A percentile compares a stretch with the other conserved stretches of the same genome.
phyloP scores from a whole-genome alignment of 1,284 basidiomycete species.

The Papiliotrema nemorosa region DNA sequence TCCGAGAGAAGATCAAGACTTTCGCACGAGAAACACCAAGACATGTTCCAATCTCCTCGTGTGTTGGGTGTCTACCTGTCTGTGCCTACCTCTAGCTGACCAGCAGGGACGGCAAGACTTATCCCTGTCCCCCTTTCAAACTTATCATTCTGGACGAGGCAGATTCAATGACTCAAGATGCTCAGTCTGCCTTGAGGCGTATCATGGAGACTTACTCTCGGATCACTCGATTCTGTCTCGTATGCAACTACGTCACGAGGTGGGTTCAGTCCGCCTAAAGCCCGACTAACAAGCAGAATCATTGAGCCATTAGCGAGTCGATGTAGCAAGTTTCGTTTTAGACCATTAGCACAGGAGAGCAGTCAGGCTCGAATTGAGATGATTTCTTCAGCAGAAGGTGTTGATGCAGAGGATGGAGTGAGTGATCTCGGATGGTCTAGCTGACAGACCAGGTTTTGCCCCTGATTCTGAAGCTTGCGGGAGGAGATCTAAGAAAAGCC shows the following conservation, averaged over 20 bases:
- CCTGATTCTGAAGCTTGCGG: conserved; percentile 56
- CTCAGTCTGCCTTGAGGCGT: conserved; percentile 87
- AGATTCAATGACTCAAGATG: conserved; percentile 99
- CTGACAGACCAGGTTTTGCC: conserved; percentile 35
- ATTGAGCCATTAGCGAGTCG: conserved; percentile 98
- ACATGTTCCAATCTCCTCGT: conserved; percentile 64
- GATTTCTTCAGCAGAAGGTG: conserved; percentile 64
- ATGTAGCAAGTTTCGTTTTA: conserved; percentile 98
- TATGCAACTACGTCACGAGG: conserved; percentile 99
- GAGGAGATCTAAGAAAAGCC: conserved; percentile 93
- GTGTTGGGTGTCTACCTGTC: conserved; percentile 17
- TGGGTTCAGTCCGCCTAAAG: conserved; percentile 44
- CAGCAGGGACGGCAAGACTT: conserved; percentile 66
- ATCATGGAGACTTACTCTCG: conserved; percentile 99
- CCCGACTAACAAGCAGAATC: conserved; percentile 60
- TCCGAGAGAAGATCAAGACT: conserved; percentile 97
- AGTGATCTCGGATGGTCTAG: conserved; percentile 10
- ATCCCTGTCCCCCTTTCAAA: conserved; percentile 97
- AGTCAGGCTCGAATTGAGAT: conserved; percentile 72
- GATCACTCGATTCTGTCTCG: conserved; percentile 96
- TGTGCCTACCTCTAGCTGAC: background rate
- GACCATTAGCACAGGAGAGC: conserved; percentile 76
- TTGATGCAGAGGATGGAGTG: conserved; percentile 52
- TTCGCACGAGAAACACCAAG: conserved; percentile 94
- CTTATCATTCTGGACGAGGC: conserved; percentile 99